Evolutionary conservation across 148 eudicot species (phyloP).

Genomic region (Arbutus unedo): DNA sequence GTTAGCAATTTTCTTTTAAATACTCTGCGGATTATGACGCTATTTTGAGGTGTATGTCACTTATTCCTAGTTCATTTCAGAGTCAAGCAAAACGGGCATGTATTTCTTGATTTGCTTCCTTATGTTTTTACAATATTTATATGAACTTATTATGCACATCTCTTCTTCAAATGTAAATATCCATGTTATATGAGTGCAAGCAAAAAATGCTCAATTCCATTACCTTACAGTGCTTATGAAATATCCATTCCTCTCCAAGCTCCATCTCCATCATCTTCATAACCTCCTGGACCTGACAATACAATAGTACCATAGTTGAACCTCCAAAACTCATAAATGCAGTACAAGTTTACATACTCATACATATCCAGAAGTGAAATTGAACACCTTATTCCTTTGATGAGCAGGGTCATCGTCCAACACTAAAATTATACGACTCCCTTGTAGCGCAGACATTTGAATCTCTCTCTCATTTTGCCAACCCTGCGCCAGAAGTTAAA

Average conservation of each 20-base stretch:
- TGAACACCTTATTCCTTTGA: slow-evolving; percentile 79
- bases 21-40: neutral
- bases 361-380: neutral
- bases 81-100: neutral
- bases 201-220: slow-evolving; percentile 4
- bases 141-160: neutral
- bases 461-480: slow-evolving; percentile 74
- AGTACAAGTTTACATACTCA: neutral
- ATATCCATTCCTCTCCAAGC: slow-evolving; percentile 91
- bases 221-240: slow-evolving; percentile 65
- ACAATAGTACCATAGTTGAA: neutral
- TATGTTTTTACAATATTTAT: neutral
- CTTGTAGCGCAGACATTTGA: slow-evolving; percentile 34
- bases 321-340: neutral
- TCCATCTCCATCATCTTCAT: slow-evolving; percentile 87
- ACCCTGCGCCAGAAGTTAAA: slow-evolving; percentile 41
- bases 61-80: neutral
- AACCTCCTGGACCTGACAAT: slow-evolving; percentile 65
- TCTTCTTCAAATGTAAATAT: neutral
- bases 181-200: neutral
- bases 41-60: neutral
- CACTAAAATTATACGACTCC: slow-evolving; percentile 61
- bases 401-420: slow-evolving; percentile 58
- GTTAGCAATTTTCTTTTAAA: too few species aligned
- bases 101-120: neutral